Conservation (phyloP, 108 stramenopile species). For the Cylindrotheca fusiformis region DNA sequence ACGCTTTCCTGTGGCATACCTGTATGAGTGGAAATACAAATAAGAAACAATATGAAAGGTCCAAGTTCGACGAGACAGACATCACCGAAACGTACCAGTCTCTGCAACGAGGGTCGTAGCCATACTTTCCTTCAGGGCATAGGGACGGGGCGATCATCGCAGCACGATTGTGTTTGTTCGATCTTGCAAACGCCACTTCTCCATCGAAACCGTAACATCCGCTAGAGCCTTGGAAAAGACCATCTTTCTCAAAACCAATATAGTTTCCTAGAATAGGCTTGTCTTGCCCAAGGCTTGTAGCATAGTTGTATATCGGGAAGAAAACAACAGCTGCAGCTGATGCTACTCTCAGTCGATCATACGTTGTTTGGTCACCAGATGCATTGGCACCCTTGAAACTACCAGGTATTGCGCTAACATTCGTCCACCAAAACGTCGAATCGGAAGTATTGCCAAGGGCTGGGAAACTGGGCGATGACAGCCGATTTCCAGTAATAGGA, state of each 20-base stretch:
- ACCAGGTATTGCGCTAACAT: slow-evolving; percentile 33
- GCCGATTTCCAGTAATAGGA: slow-evolving; percentile 31
- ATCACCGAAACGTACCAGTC: slow-evolving; percentile 27
- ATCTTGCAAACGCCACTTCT: slow-evolving; percentile 25
- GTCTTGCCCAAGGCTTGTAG: not conserved
- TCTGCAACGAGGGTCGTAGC: slow-evolving; percentile 53
- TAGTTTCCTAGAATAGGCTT: slow-evolving; percentile 15
- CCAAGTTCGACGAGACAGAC: too few relatives aligned
- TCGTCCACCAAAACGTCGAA: slow-evolving; percentile 42
- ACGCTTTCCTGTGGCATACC: not conserved
- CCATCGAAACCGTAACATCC: slow-evolving; percentile 38
- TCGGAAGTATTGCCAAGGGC: slow-evolving; percentile 29
- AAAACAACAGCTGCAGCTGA: slow-evolving; percentile 37
- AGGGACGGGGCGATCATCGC: slow-evolving; percentile 34
- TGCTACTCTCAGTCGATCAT: slow-evolving; percentile 41
- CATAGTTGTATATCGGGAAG: slow-evolving; percentile 54
- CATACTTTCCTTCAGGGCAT: slow-evolving; percentile 54
- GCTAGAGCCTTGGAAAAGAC: slow-evolving; percentile 36
- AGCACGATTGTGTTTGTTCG: slow-evolving; percentile 42
- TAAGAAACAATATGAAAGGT: too few relatives aligned
- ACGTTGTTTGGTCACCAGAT: slow-evolving; percentile 44
- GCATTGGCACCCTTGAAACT: slow-evolving; percentile 20
- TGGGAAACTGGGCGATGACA: slow-evolving; percentile 17
- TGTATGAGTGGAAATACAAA: not conserved
- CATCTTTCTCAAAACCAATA: slow-evolving; percentile 55